Evolutionary conservation across 768 basidiomycete species (phyloP).

Genomic region (Hemileccinum impolitum): DNA sequence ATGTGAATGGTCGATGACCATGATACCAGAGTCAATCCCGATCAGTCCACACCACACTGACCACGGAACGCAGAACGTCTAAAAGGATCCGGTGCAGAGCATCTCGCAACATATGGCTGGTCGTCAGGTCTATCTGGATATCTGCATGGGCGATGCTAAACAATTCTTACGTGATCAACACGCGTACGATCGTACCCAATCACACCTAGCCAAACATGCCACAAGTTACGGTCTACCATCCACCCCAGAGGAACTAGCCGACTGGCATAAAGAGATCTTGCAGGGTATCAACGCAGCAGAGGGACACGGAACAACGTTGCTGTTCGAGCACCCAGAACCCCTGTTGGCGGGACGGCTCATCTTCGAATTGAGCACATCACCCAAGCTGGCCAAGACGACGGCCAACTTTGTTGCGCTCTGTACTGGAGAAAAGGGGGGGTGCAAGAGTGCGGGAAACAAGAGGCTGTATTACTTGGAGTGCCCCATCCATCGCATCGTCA

Average conservation of each 20-base stretch:
- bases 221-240: conserved; percentile 42
- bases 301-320: conserved; percentile 30
- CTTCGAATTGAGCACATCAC: conserved; percentile 37
- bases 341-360: conserved; percentile 40
- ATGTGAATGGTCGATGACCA: too few species aligned
- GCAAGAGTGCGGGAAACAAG: conserved; percentile 46
- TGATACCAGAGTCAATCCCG: too few species aligned
- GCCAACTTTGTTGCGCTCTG: conserved; percentile 49
- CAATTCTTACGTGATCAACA: conserved; percentile 23
- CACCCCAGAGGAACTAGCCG: conserved; percentile 36
- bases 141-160: conserved; percentile 39
- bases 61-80: too few species aligned
- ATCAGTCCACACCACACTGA: too few species aligned
- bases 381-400: conserved; percentile 43
- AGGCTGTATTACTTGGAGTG: conserved; percentile 41
- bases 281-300: conserved; percentile 37
- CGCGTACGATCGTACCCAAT: conserved; percentile 32
- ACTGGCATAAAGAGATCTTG: conserved; percentile 45
- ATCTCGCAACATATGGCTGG: too few species aligned
- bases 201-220: conserved; percentile 37
- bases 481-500: conserved; percentile 45
- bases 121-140: conserved; percentile 35
- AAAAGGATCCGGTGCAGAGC: too few species aligned
- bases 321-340: conserved; percentile 35
- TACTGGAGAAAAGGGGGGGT: conserved; percentile 42